A percentile compares a stretch with the other conserved stretches of the same genome.
Conservation (phyloP, 306 rosid genomes). For the Inga leiocalycina region DNA sequence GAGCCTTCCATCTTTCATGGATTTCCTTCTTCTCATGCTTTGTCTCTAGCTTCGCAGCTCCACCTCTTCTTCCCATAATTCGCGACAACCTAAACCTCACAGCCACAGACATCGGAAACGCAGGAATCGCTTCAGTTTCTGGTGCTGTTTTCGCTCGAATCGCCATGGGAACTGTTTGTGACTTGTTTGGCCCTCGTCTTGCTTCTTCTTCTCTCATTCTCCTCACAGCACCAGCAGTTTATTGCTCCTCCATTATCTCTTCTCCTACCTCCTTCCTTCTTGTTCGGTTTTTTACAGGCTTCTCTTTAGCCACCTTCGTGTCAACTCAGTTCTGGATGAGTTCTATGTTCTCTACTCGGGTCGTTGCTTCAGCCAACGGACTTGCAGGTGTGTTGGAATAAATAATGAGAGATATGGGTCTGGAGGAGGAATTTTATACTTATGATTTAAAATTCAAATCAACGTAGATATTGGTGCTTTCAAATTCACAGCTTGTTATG, state of each 20-base stretch:
- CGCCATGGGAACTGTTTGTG: constrained; percentile 34
- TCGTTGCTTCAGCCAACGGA: neutral
- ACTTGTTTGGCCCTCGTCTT: neutral
- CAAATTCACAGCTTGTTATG: no score
- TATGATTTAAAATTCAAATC: no score
- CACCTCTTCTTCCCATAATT: constrained; percentile 83
- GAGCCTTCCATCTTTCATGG: constrained; percentile 91
- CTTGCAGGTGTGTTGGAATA: neutral
- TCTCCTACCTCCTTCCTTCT: neutral
- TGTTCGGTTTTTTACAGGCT: neutral
- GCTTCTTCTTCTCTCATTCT: neutral
- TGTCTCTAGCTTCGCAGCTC: constrained; percentile 81
- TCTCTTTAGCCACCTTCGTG: neutral
- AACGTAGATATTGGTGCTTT: no score
- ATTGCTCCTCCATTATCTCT: neutral
- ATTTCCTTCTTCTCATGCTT: constrained; percentile 80
- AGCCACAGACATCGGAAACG: constrained; percentile 91
- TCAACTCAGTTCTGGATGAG: constrained; percentile 3
- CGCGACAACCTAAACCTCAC: constrained; percentile 91
- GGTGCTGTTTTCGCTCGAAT: constrained; percentile 92
- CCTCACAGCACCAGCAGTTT: neutral
- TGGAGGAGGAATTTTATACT: no score
- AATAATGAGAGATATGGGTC: no score
- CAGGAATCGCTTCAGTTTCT: constrained; percentile 88
- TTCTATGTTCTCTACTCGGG: neutral